Percentiles rank a stretch among this genome's conserved stretches.
phyloP scores from a whole-genome alignment of 208 protist genomes.

The Sergeia podlipaevii region DNA sequence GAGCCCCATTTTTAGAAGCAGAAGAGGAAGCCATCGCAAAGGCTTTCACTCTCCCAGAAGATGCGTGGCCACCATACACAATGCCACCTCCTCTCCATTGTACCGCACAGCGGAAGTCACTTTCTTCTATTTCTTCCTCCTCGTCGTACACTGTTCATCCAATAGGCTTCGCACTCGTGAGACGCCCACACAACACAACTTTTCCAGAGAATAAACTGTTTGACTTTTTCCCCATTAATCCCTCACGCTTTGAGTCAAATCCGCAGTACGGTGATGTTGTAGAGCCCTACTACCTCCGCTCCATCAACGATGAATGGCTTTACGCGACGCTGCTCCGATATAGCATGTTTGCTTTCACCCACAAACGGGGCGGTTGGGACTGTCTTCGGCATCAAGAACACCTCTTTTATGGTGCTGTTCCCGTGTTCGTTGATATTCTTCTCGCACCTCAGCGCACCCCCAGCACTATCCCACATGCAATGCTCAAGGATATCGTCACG shows the following conservation, averaged over 20 bases:
- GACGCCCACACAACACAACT: neutral
- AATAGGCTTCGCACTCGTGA: neutral
- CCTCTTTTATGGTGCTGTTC: conserved; percentile 1
- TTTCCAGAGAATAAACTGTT: neutral
- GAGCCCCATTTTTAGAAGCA: too few relatives aligned
- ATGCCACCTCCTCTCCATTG: too few relatives aligned
- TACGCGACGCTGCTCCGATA: neutral
- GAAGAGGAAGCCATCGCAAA: too few relatives aligned
- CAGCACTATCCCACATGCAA: neutral
- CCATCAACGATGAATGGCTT: neutral
- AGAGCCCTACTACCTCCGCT: neutral
- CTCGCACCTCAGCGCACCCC: neutral
- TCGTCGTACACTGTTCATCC: neutral
- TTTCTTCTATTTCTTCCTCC: neutral
- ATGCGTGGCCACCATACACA: too few relatives aligned
- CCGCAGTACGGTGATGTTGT: neutral
- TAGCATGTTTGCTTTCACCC: neutral
- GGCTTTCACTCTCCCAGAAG: too few relatives aligned
- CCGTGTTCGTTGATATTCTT: neutral
- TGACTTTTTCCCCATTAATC: neutral
- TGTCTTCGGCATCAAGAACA: neutral
- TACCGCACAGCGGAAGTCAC: too few relatives aligned
- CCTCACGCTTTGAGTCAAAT: neutral
- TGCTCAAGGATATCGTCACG: neutral
- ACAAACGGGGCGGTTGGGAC: neutral